Evolutionary conservation across 768 basidiomycete species (phyloP), one percentile per base, ranked within the genome.

Genomic region (Trametes coccinea): DNA sequence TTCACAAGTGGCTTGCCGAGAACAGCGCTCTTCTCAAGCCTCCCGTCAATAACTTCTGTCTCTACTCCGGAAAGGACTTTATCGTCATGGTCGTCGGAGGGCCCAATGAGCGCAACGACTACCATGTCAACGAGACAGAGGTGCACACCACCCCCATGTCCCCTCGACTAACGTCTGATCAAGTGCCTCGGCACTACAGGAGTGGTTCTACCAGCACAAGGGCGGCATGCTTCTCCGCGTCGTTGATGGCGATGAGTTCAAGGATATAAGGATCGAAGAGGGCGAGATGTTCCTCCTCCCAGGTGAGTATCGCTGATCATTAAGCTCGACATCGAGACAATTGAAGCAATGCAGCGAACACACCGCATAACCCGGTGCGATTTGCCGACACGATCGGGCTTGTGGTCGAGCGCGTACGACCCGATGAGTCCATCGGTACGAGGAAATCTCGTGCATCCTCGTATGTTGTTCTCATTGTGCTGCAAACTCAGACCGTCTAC

Each of bases 131-230:
- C 72, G 87, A 97, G 76, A 98, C 95, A 0, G 94, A 97, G 82
- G 90, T 89, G 41, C n/a, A 14, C 5, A 14, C 5, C 13, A 14
- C 5, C n/a, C 4, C 14, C 41, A 16, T 16, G 10, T 5, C 5
- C 41, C 13, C 41, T 43, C 14, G 7, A n/a, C 22, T 31, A 8
- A 49, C n/a, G 8, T 10, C 1, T 29, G 33, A 6, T 31, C 14
- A 3, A 49, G 29, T 49, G 17, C 11, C 27, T 17, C 3, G 34
- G 11, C 2, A 16, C 40, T 53, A 14, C 51, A 93, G 90, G 96
- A 98, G 75, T 98, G 95, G 95, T 98, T 98, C 75, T 98, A 95
- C 75, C 96, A 99, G 72, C 81, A 95, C 78, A 94, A 95, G 73
- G 96, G 96, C 2, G 85, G 82, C 2, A 98, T 98, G 95, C 78